Evolutionary conservation across 2,329 filamentous ascomycete species (phyloP).

Genomic region (Phyllosticta citriasiana): DNA sequence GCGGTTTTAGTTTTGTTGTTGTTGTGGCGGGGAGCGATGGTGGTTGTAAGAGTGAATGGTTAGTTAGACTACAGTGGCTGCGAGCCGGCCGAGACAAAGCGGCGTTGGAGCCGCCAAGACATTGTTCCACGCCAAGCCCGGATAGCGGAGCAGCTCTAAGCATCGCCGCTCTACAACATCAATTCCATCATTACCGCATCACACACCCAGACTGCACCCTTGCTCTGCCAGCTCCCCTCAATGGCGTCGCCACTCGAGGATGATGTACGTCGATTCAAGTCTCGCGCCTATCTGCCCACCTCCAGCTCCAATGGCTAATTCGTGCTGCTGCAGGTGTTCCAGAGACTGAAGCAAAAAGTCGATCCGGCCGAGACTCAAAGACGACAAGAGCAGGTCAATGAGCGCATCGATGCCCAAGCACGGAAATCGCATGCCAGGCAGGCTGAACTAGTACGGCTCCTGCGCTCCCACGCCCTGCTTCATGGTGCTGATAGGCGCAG

Average conservation of each 20-base stretch:
- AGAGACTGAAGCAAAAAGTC: constrained; percentile 46
- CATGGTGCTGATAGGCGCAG: constrained; percentile 5
- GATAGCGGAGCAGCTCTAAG: not conserved
- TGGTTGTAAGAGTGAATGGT: not conserved
- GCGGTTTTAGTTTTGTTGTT: not conserved
- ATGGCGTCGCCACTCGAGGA: constrained; percentile 36
- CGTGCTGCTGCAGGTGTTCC: constrained; percentile 44
- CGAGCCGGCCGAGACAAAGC: not conserved
- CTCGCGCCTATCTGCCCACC: not conserved
- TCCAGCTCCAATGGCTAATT: not conserved
- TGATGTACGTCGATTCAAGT: constrained; percentile 32
- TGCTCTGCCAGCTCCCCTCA: constrained; percentile 17
- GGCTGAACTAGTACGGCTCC: constrained; percentile 49
- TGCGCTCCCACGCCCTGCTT: not conserved
- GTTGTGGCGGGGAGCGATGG: not conserved
- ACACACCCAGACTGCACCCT: not conserved
- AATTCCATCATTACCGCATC: not conserved
- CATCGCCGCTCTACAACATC: constrained; percentile 1
- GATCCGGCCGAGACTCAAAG: constrained; percentile 51
- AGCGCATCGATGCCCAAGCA: constrained; percentile 47
- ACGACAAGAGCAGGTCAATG: constrained; percentile 50
- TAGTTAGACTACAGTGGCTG: not conserved
- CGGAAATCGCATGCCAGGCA: constrained; percentile 54
- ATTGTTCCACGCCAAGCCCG: not conserved
- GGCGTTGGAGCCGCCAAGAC: not conserved